Base-by-base conservation (phyloP, 805 yeast genomes). In the Lachancea dasiensis region DNA sequence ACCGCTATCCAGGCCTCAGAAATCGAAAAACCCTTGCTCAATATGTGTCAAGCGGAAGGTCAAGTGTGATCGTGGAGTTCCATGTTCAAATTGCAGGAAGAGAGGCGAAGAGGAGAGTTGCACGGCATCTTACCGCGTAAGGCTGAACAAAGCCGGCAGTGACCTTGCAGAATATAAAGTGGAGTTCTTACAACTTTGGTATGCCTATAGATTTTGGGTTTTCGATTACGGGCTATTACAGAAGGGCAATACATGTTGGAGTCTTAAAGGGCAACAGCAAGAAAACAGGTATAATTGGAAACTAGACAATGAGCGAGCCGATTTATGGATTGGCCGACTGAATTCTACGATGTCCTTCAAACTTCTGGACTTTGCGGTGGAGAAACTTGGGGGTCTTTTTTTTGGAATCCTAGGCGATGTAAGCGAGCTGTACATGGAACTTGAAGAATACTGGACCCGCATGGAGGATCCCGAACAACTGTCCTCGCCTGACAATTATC, bases 381-480 rank as follows among this genome's bases (percentile, higher is more conserved):
- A 57, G 39, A 51, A 50, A n/a, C 30, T 60, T 9, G 64, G 65
- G 3, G 42, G 51, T 2, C 40, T 61, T 17, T 60, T 41, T 44
- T 56, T 60, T 44, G 62, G 62, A 7, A 43, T 47, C n/a, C 28
- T 61, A 11, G 49, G 53, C 23, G 64, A 60, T 35, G 49, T 60
- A 2, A 47, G 51, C 11, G 61, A 58, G 10, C 39, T 58, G 18
- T 56, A 54, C 20, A 17, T 46, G 9, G 40, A 50, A 21, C 40
- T 56, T 19, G 56, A 52, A 21, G 43, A 30, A 14, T 53, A 48
- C 31, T 54, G 58, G 53, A 40, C 43, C 18, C 41, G 52, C 16
- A 43, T 47, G n/a, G 42, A 47, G n/a, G 25, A 16, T n/a, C 4
- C 21, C 5, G 27, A 24, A 9, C 6, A 20, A 21, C 36, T 9